Percentiles rank a stretch among this genome's conserved stretches.
Conservation (phyloP, 2,329 filamentous ascomycete species). For the Trichophyton simii region DNA sequence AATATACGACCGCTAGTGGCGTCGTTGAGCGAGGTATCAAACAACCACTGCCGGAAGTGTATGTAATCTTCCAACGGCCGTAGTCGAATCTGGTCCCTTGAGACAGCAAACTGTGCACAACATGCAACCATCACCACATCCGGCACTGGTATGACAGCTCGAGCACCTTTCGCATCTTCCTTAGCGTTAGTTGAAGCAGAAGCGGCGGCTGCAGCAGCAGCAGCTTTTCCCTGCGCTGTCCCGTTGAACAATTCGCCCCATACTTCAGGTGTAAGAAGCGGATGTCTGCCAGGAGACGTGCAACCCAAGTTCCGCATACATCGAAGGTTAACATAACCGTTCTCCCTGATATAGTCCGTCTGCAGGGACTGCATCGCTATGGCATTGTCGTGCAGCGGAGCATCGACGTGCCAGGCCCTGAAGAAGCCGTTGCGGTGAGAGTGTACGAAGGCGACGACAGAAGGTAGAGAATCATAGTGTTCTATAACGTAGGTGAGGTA, state of each 20-base stretch:
- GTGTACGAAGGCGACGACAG: conserved; percentile 37
- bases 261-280: conserved; percentile 17
- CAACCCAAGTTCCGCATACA: conserved; percentile 44
- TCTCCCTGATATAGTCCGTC: conserved; percentile 33
- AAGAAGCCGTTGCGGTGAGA: conserved; percentile 22
- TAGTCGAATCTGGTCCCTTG: conserved; percentile 37
- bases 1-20: conserved; percentile 43
- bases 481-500: conserved; percentile 42
- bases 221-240: conserved; percentile 16
- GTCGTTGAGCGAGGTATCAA: conserved; percentile 41
- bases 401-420: conserved; percentile 42
- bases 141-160: conserved; percentile 3
- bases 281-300: conserved; percentile 15
- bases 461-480: conserved; percentile 37
- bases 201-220: neutral
- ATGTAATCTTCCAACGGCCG: conserved; percentile 39
- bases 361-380: conserved; percentile 35
- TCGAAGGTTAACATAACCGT: conserved; percentile 44
- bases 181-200: neutral
- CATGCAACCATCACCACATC: conserved; percentile 35
- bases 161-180: conserved; percentile 4
- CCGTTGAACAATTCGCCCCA: conserved; percentile 22
- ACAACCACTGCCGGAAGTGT: conserved; percentile 43
- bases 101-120: conserved; percentile 50
- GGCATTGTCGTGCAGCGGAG: conserved; percentile 37